Evolutionary conservation across 371 early-diverging fungal genomes (phyloP), one percentile per base, ranked within the genome.

Genomic region (Rhizomucor pusillus): DNA sequence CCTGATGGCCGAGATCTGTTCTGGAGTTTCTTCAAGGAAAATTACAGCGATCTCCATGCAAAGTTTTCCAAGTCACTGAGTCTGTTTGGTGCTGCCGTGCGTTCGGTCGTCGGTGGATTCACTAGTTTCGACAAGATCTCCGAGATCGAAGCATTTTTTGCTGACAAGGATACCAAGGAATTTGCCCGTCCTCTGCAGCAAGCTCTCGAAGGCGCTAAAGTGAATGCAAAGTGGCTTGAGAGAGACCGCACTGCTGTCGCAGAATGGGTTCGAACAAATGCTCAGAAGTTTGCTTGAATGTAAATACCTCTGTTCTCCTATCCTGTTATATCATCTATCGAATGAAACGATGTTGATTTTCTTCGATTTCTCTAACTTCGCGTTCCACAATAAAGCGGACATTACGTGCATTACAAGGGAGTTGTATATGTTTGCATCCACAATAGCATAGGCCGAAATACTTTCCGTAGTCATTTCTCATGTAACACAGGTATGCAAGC

Each of bases 121-220:
- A 67, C 85, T 13, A 69, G 79, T n/a, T 58, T 77, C 16, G 90
- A 80, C 23, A 75, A 81, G 50, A 84, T 88, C 56, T 69, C 64
- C 2, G 87, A 91, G 54, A 75, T 89, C 14, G 86, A 89, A 57
- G 62, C 56, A 5, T 92, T 90, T 75, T 91, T 93, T 75, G 79
- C 79, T 12, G 80, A 72, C 43, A 86, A 88, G 68, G 83, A 92
- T 53, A 86, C 86, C n/a, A 82, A 80, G 59, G 74, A 81, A 44
- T 84, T 88, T 65, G 83, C 74, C 34, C 76, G 93, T 34, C 78
- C 86, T 19, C 52, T 95, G 18, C 80, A 90, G 37, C 98, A 97
- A 67, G 84, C 89, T 29, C 62, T 96, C 16, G 98, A 98, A 74
- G 81, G 77, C n/a, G 82, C 93, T 52, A 72, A 85, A 10, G 75